Evolutionary conservation across 148 eudicot genomes (phyloP), one percentile per base, ranked within the genome.

Genomic region (Talinum fruticosum): DNA sequence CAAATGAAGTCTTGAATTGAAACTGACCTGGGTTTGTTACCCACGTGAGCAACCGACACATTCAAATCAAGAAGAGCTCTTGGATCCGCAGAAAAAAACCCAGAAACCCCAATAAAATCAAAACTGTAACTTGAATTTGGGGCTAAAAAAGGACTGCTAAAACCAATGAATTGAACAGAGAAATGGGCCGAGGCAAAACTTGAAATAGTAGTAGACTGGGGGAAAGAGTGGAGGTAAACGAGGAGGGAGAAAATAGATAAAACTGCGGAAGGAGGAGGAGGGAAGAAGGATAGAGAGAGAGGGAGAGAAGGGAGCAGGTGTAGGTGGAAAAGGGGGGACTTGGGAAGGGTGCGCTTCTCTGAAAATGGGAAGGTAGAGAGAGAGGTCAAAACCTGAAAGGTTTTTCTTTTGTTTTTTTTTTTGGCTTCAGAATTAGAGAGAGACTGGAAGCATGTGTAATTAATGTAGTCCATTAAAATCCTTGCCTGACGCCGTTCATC

Each of bases 1-100:
- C 8, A 24, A 61, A 37, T 6, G 19, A 59, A 19, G 12, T 57
- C 18, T 21, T 32, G 19, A 32, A 35, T 14, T 26, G 38, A 59
- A 57, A 57, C 67, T 74, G 36, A 74, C 76, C 67, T 32, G 47
- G 15, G 76, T 44, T 57, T 54, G 69, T 32, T 36, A 38, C 45
- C 53, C 23, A 36, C 33, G 26, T 19, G 37, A 59, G 68, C 77
- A 59, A 37, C 68, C 69, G 54, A 61, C 77, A 38, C 30, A 33
- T 33, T 19, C 23, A 35, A 71, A 24, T 41, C 47, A 38, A 45
- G 49, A 18, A 71, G 7, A 3, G 7, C 10, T 37, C 1, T 44
- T 4, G 10, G 23, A 71, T 38, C 13, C 1, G 12, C 28, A 47
- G 57, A 10, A 44, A 24, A 10, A 44, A 24, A 26, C 66, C 33